phyloP scores from a whole-genome alignment of 495 filamentous ascomycete genomes.

The Podospora fimiseda region DNA sequence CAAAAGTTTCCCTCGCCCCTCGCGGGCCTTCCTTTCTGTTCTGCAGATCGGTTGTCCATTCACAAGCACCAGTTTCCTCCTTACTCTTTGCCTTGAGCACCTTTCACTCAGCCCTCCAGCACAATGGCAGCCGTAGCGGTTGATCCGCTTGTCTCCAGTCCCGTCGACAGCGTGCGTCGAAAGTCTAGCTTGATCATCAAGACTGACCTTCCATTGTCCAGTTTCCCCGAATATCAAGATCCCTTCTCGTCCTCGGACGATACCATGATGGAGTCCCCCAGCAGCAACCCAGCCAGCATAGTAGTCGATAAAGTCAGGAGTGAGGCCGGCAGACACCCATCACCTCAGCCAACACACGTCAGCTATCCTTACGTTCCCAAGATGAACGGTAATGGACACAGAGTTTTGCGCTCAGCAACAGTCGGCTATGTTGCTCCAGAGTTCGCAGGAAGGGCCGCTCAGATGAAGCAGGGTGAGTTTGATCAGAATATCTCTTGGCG shows the following conservation, averaged over 20 bases:
- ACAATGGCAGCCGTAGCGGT: constrained; percentile 22
- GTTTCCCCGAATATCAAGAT: constrained; percentile 36
- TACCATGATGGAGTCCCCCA: constrained; percentile 27
- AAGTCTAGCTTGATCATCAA: constrained; percentile 34
- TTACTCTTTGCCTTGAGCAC: background rate
- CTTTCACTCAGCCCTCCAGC: background rate
- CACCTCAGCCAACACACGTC: constrained; percentile 86
- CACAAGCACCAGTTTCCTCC: background rate
- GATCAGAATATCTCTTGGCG: too few species aligned
- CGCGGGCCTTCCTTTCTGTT: background rate
- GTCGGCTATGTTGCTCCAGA: constrained; percentile 92
- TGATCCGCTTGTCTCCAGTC: constrained; percentile 9
- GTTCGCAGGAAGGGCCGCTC: constrained; percentile 88
- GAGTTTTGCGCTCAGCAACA: constrained; percentile 79
- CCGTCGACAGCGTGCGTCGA: constrained; percentile 19
- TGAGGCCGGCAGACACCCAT: constrained; percentile 51
- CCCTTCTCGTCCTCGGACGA: constrained; percentile 32
- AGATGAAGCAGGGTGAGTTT: constrained; percentile 78
- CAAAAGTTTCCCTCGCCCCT: constrained; percentile 3
- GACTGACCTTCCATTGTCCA: constrained; percentile 38
- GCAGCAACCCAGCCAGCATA: constrained; percentile 24
- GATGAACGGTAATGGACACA: constrained; percentile 50
- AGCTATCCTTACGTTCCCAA: constrained; percentile 60
- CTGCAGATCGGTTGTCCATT: background rate
- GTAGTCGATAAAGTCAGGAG: constrained; percentile 28